Evolutionary conservation across 768 basidiomycete species (phyloP), one percentile per base, ranked within the genome.

Genomic region (Asterophora parasitica): DNA sequence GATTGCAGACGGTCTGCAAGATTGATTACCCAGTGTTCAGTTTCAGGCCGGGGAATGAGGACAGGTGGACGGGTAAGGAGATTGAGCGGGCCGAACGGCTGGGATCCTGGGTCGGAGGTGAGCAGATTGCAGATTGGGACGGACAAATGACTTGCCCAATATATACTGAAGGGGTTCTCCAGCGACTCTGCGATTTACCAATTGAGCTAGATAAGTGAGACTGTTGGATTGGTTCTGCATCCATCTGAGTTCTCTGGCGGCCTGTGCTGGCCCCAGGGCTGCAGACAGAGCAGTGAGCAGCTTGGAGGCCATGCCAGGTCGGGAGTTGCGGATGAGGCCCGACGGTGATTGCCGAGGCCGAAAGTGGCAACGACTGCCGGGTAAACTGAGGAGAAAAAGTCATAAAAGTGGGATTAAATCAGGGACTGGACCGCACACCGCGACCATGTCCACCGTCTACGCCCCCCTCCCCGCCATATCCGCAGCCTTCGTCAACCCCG

Each of bases 11-110:
- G 58, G 10, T 75, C 67, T 20, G 83, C 74, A 46, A 92, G 77
- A 42, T 73, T 75, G 7, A 80, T 63, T 6, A 83, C 72, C 87
- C 88, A 90, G 54, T 91, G 67, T 60, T 96, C 92, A 0, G 95
- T 99, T 66, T 99, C 95, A 36, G 93, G 89, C 11, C 95, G 85
- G 10, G 95, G 95, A 35, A 98, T 97, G 53, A 98, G 82, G 13
- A 85, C 82, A 1, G 95, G 95, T 2, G 85, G 72, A 13, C 88
- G 79, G 8, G 76, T 72, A 50, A 82, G 70, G 58, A 97, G 75
- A 57, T 79, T 73, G 39, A 98, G 79, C 4, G 85, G 81, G 7
- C 92, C 92, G 65, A 98, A 96, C 0, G 92, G 90, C 59, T 89
- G 86, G 26, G 79, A 83, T n/a, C 88, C 91, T 78, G 56, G 40